These are phyloP conservation scores for Babesia bigemina DNA, from an alignment of 169 alveolate species.

Conservation along the genomic window DNA sequence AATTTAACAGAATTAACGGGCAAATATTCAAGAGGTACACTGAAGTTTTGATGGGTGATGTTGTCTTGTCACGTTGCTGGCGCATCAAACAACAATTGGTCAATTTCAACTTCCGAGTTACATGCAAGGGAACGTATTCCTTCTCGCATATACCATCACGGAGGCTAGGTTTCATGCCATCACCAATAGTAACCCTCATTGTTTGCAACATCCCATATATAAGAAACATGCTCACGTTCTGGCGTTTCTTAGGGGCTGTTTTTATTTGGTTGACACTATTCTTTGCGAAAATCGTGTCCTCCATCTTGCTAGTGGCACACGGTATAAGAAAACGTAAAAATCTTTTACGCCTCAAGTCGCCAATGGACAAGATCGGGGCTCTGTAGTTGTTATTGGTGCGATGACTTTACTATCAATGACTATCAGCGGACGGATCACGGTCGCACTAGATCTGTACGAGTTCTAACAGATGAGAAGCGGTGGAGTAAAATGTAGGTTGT, in stretches of 20 bases:
- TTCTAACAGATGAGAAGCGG: too few species aligned
- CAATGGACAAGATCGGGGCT: constrained; percentile 47
- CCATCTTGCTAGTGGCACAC: constrained; percentile 47
- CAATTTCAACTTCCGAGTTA: constrained; percentile 60
- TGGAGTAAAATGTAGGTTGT: too few species aligned
- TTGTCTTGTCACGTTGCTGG: constrained; percentile 67
- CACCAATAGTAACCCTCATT: constrained; percentile 74
- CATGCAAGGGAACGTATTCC: constrained; percentile 72
- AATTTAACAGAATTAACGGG: constrained; percentile 80
- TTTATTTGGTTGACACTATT: constrained; percentile 42
- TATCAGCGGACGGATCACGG: too few species aligned
- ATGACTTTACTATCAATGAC: too few species aligned
- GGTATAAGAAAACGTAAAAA: constrained; percentile 25
- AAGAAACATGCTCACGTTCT: constrained; percentile 17
- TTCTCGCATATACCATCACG: constrained; percentile 78
- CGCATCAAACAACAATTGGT: constrained; percentile 48
- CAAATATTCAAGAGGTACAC: constrained; percentile 69
- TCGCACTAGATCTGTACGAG: too few species aligned
- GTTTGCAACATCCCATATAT: constrained; percentile 75
- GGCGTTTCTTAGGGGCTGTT: constrained; percentile 13
- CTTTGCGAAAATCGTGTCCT: constrained; percentile 29
- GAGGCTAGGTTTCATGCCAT: constrained; percentile 76
- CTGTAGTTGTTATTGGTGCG: background rate
- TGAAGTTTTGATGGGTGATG: constrained; percentile 72
- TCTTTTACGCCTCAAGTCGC: constrained; percentile 25